Percentiles rank a stretch among this genome's conserved stretches.
These are phyloP conservation scores for Amauroascus niger DNA, from an alignment of 2,329 filamentous ascomycete species.

Conservation along the genomic window DNA sequence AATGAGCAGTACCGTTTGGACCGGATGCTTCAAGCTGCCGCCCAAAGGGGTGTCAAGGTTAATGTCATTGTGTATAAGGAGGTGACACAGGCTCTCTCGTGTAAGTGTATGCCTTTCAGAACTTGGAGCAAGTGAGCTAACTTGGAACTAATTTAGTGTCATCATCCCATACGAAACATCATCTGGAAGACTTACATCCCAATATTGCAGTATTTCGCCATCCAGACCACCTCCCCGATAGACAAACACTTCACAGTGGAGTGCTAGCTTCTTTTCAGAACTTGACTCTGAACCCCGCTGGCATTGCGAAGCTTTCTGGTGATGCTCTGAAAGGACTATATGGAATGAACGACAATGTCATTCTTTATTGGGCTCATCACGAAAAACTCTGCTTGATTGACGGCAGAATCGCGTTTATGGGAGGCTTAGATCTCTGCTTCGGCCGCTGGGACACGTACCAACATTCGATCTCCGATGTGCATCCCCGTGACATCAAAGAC, in stretches of 20 bases:
- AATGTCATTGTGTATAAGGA: constrained; percentile 92
- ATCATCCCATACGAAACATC: constrained; percentile 82
- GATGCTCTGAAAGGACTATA: constrained; percentile 71
- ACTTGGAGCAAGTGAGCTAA: not conserved
- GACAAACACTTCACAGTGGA: constrained; percentile 53
- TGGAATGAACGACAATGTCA: constrained; percentile 68
- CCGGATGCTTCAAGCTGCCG: constrained; percentile 73
- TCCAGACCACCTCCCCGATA: constrained; percentile 74
- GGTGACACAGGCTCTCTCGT: constrained; percentile 66
- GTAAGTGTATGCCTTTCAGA: constrained; percentile 44
- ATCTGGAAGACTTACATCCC: constrained; percentile 83
- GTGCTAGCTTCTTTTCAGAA: constrained; percentile 49
- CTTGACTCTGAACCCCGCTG: constrained; percentile 46
- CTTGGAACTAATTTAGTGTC: constrained; percentile 41
- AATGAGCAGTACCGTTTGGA: constrained; percentile 84
- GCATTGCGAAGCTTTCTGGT: constrained; percentile 54
- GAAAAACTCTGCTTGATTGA: constrained; percentile 97
- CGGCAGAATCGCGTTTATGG: constrained; percentile 82
- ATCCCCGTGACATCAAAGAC: constrained; percentile 57
- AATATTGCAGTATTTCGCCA: constrained; percentile 91
- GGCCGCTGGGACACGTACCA: constrained; percentile 86
- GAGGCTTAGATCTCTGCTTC: constrained; percentile 89
- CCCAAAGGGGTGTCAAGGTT: constrained; percentile 89
- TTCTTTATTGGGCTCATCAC: constrained; percentile 98
- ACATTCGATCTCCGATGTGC: constrained; percentile 76